Base-by-base conservation (phyloP, 306 rosid species). In the Albizia julibrissin region DNA sequence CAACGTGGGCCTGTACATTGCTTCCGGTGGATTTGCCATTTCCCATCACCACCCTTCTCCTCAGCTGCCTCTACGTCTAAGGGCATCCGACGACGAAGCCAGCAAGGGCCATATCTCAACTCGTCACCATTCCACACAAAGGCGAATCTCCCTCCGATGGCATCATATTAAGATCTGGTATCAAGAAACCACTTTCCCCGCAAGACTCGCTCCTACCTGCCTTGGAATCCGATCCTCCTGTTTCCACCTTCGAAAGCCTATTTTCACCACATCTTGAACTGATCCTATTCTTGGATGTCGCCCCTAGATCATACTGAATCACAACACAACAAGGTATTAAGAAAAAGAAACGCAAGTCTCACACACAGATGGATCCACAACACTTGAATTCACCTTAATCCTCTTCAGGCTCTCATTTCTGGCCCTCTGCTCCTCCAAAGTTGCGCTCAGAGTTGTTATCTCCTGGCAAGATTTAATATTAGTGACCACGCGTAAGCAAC, bases 101-200 rank as follows among this genome's bases (percentile, higher is more conserved):
- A 67, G 8, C 6, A 8, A 37, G 74, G 4, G 19, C 34, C 54
- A 70, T 43, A 22, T 22, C 47, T 88, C 86, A 83, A 80, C 87
- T 88, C 19, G 14, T 12, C 88, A 77, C 88, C 88, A 72, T 71
- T 76, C 91, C 84, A 34, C 77, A 86, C 3, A 70, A 46, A 31
- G 40, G 59, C 10, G 76, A 86, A 59, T 80, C 91, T 74, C 85
- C 96, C 26, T 83, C 95, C 0, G 82, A 78, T 3, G 98, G 97
- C 79, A 74, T 69, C 92, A 86, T 89, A 71, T 95, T 95, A 40
- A 95, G 89, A 87, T 95, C 98, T 14, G 98, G 98, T 37, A 95
- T 87, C 81, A 90, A 59, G 86, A 87, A 92, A 54, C 72, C 72
- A 22, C 81, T 84, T 46, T 80, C 84, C 31, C 78, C 69, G 1